These are phyloP conservation scores for Alternaria tenuissima DNA, from an alignment of 2,329 filamentous ascomycete species.

Conservation along the genomic window DNA sequence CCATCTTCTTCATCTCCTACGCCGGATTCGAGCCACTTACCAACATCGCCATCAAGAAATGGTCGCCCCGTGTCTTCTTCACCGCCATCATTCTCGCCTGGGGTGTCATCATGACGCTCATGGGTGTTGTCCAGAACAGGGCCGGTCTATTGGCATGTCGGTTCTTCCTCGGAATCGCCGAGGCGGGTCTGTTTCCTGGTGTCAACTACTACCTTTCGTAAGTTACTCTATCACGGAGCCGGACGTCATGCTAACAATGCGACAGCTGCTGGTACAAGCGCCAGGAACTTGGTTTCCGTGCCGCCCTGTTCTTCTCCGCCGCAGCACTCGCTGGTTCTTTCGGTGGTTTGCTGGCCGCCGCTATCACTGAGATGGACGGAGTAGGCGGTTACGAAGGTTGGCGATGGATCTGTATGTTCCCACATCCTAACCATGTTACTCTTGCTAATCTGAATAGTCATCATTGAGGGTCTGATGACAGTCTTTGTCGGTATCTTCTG, in stretches of 20 bases:
- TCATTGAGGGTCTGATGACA: slow-evolving; percentile 49
- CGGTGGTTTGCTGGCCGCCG: slow-evolving; percentile 65
- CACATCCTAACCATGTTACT: background rate
- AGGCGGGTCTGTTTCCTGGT: slow-evolving; percentile 50
- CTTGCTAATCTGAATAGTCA: slow-evolving; percentile 37
- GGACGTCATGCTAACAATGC: slow-evolving; percentile 6
- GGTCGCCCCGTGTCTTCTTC: slow-evolving; percentile 59
- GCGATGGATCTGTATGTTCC: slow-evolving; percentile 49
- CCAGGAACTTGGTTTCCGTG: slow-evolving; percentile 61
- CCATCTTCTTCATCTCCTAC: slow-evolving; percentile 69
- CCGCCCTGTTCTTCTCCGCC: slow-evolving; percentile 68
- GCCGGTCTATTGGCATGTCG: slow-evolving; percentile 47
- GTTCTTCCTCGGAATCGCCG: slow-evolving; percentile 50
- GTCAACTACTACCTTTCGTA: slow-evolving; percentile 66
- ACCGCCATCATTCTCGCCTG: slow-evolving; percentile 58
- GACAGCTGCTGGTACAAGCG: slow-evolving; percentile 62
- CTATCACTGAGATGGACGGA: slow-evolving; percentile 68
- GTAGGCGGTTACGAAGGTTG: slow-evolving; percentile 56
- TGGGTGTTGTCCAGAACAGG: slow-evolving; percentile 56
- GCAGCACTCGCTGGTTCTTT: slow-evolving; percentile 68
- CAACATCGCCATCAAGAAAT: slow-evolving; percentile 69
- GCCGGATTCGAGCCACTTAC: slow-evolving; percentile 62
- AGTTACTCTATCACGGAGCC: slow-evolving; percentile 6
- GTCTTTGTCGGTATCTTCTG: slow-evolving; percentile 48
- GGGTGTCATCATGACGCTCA: slow-evolving; percentile 61